Evolutionary conservation across 2,329 filamentous ascomycete genomes (phyloP), one percentile per base, ranked within the genome.

Genomic region (Epichloe sibirici): DNA sequence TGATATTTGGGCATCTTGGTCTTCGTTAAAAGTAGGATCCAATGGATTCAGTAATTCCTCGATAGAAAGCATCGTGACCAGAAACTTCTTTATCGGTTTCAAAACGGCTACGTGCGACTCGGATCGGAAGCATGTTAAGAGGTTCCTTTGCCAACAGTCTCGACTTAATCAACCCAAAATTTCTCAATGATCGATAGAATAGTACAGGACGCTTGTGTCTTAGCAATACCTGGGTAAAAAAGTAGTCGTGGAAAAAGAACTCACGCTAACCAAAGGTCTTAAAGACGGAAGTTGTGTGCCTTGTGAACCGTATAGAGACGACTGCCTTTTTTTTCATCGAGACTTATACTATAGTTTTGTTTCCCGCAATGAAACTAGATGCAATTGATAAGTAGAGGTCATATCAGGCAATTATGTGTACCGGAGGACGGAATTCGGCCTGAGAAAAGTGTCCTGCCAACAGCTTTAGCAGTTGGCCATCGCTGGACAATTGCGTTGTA

Each of bases 1-100:
- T n/a, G 35, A 23, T 39, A n/a, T 9, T 6, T 6, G 49, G 25
- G 34, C 12, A n/a, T 12, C n/a, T 31, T 40, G n/a, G 5, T 34
- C 12, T 15, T 39, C 21, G 7, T 47, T 42, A 8, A 3, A n/a
- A 5, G 3, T 23, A n/a, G 43, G 25, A n/a, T 46, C 43, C n/a
- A 40, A 12, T 23, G 51, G 47, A 31, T 53, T 53, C 35, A 53
- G 37, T 23, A 53, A n/a, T 17, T 49, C 46, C n/a, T 21, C 31
- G 31, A 53, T 49, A 12, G 46, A 53, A 28, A 51, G 44, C 49
- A 51, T 51, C 28, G 25, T 38, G 45, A 21, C 25, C 25, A 21
- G 23, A 34, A 34, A 8, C 11, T 42, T 39, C 12, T 15, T 42
- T 39, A 9, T 46, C 44, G 9, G 12, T 34, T 34, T 51, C 31